Conservation (phyloP, 108 stramenopile genomes). For the Skeletonema costatum region DNA sequence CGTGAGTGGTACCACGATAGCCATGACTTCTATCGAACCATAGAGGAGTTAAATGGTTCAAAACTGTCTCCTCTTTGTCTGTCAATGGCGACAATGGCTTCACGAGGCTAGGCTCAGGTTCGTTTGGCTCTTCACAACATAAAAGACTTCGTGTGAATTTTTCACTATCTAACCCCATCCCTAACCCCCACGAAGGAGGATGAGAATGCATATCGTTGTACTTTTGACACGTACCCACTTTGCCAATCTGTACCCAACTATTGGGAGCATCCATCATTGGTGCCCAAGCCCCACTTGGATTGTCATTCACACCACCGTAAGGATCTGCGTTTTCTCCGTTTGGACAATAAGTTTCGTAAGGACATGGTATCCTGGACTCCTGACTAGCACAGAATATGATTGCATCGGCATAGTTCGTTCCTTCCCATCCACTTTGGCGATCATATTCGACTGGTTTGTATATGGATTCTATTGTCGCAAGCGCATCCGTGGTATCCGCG, state of each 20-base stretch:
- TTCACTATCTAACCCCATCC: conserved; percentile 18
- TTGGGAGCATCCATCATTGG: conserved; percentile 30
- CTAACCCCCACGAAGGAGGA: conserved; percentile 24
- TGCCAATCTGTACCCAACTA: conserved; percentile 30
- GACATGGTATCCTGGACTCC: conserved; percentile 8
- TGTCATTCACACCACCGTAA: conserved; percentile 3
- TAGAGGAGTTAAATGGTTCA: conserved; percentile 10
- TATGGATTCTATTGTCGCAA: neutral
- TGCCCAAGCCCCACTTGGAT: conserved; percentile 18
- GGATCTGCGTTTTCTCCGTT: conserved; percentile 11
- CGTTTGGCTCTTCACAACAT: conserved; percentile 3
- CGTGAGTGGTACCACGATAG: conserved; percentile 32
- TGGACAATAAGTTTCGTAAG: conserved; percentile 18
- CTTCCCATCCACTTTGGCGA: conserved; percentile 16
- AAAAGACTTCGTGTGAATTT: conserved; percentile 9
- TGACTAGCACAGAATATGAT: conserved; percentile 8
- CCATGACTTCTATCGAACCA: conserved; percentile 39
- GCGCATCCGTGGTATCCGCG: neutral
- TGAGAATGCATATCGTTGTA: conserved; percentile 9
- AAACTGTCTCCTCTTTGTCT: conserved; percentile 15
- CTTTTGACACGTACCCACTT: conserved; percentile 5
- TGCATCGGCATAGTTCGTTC: conserved; percentile 6
- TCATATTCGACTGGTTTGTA: conserved; percentile 9
- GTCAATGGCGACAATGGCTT: conserved; percentile 10
- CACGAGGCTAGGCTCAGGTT: neutral